A percentile compares a stretch with the other conserved stretches of the same genome.
Evolutionary conservation across 2,329 filamentous ascomycete species (phyloP).

Genomic region (Orbilia oligospora): DNA sequence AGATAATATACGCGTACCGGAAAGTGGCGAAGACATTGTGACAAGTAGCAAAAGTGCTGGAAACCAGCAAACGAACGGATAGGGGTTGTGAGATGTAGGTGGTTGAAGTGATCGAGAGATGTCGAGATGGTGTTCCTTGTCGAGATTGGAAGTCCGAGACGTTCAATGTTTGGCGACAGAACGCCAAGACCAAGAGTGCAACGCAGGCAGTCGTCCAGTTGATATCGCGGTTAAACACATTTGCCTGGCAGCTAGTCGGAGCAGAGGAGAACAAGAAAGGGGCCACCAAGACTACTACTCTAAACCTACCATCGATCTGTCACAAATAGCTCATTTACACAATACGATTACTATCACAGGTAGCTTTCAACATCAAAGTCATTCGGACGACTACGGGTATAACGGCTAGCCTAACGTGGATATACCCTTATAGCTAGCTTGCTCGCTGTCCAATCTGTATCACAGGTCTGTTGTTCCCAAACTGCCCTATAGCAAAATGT

Average conservation of each 20-base stretch:
- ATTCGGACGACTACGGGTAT: not conserved
- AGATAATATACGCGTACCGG: conserved; percentile 46
- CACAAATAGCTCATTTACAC: too few species aligned
- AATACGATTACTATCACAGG: too few species aligned
- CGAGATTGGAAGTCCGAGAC: conserved; percentile 40
- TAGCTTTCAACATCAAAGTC: too few species aligned
- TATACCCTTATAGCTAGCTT: not conserved
- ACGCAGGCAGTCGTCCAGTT: conserved; percentile 25
- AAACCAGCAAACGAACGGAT: conserved; percentile 1
- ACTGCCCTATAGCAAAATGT: not conserved
- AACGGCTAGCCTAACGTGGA: not conserved
- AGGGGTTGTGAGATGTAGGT: not conserved
- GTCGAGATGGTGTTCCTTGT: conserved; percentile 14
- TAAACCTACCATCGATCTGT: too few species aligned
- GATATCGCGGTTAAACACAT: conserved; percentile 14
- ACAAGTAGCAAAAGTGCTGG: conserved; percentile 16
- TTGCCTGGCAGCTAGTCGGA: not conserved
- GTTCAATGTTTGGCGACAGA: conserved; percentile 46
- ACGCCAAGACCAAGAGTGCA: conserved; percentile 45
- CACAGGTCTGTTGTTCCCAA: conserved; percentile 4
- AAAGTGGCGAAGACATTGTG: conserved; percentile 50
- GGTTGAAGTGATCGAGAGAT: not conserved
- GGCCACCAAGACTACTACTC: not conserved
- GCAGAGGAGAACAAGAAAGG: conserved; percentile 41
- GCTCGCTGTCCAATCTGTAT: not conserved